Conservation (phyloP, 768 basidiomycete species). For the Coprinopsis sp. region DNA sequence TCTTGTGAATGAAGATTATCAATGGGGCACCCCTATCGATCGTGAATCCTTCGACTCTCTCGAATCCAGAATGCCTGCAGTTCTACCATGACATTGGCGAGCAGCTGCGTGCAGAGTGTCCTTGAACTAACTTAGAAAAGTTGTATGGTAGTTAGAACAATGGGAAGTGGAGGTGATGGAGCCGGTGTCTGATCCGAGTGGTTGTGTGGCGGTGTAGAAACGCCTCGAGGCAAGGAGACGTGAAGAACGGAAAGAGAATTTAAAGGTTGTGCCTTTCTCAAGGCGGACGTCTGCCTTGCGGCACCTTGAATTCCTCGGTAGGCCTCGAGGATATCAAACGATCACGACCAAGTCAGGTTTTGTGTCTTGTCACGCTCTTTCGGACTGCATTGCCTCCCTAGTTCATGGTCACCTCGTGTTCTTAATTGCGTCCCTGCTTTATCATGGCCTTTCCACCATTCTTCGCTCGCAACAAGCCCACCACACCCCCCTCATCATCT, state of each 20-base stretch:
- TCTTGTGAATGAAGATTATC: conserved; percentile 49
- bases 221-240: conserved; percentile 28
- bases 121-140: conserved; percentile 8
- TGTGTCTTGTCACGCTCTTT: conserved; percentile 12
- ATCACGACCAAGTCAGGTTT: conserved; percentile 1
- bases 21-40: conserved; percentile 67
- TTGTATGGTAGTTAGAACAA: background rate
- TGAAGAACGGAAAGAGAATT: conserved; percentile 5
- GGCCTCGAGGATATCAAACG: conserved; percentile 1
- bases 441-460: conserved; percentile 38
- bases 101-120: conserved; percentile 43
- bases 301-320: conserved; percentile 9
- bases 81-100: conserved; percentile 57
- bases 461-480: conserved; percentile 23
- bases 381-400: conserved; percentile 10
- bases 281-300: conserved; percentile 16
- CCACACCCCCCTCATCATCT: conserved; percentile 22
- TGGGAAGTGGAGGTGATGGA: conserved; percentile 3
- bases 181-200: conserved; percentile 8
- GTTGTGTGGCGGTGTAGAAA: conserved; percentile 22
- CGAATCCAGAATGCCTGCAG: conserved; percentile 67
- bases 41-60: conserved; percentile 68
- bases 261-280: conserved; percentile 21
- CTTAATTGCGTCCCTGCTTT: conserved; percentile 30
- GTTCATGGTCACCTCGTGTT: conserved; percentile 47